A percentile compares a stretch with the other conserved stretches of the same genome.
These are phyloP conservation scores for Fusarium oligoseptatum DNA, from an alignment of 2,329 filamentous ascomycete species.

Conservation along the genomic window DNA sequence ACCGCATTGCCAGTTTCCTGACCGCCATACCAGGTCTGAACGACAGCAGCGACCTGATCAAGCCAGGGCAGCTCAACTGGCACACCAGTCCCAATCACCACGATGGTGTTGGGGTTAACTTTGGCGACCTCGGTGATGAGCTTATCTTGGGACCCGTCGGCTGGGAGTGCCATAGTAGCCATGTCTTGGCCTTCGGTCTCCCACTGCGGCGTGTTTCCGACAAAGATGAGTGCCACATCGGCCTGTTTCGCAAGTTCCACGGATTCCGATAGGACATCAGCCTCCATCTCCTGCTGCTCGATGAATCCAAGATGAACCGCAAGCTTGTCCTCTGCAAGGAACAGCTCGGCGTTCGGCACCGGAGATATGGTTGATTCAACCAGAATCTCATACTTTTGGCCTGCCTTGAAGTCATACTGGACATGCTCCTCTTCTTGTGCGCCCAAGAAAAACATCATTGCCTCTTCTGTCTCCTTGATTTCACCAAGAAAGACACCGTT, in stretches of 20 bases:
- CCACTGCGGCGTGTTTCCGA: not conserved
- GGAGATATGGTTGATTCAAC: not conserved
- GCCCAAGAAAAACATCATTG: not conserved
- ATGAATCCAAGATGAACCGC: not conserved
- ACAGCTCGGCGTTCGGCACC: not conserved
- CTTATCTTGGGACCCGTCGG: not conserved
- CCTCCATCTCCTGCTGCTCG: not conserved
- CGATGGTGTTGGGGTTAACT: not conserved
- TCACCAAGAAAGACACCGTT: not conserved
- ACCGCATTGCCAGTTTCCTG: not conserved
- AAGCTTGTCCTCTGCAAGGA: not conserved
- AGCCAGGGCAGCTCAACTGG: not conserved
- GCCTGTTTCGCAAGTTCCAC: not conserved
- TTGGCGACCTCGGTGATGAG: not conserved
- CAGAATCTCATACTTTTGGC: not conserved
- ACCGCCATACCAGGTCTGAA: not conserved
- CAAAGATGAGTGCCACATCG: not conserved
- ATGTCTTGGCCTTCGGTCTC: not conserved
- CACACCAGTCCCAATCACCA: not conserved
- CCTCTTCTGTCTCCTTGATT: not conserved
- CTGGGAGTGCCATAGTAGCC: not conserved
- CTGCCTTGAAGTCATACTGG: not conserved
- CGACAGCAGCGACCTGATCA: not conserved
- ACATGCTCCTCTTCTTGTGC: not conserved
- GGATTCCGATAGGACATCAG: not conserved